These are phyloP conservation scores for Xylaria palmicola DNA, from an alignment of 495 filamentous ascomycete genomes.

Conservation along the genomic window DNA sequence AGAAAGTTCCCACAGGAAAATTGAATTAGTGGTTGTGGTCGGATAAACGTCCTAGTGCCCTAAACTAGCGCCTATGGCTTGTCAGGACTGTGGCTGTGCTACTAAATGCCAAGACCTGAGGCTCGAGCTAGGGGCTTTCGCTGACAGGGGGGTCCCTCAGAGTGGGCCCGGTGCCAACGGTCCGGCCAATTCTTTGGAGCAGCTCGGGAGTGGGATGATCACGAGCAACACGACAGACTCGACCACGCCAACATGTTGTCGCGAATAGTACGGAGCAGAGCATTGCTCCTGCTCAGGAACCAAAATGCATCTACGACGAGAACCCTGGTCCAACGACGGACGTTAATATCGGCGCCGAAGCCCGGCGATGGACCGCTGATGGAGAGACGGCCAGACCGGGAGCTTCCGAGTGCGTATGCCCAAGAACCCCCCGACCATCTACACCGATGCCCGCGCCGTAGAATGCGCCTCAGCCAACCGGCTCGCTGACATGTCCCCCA, in stretches of 20 bases:
- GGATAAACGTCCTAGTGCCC: constrained; percentile 4
- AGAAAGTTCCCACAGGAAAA: background rate
- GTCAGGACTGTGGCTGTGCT: background rate
- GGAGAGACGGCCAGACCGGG: constrained; percentile 76
- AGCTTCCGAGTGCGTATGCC: constrained; percentile 59
- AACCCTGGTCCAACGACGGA: constrained; percentile 31
- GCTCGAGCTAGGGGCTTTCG: background rate
- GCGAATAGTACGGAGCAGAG: constrained; percentile 36
- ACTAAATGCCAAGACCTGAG: too few relatives aligned
- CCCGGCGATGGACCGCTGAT: constrained; percentile 67
- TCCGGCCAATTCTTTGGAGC: constrained; percentile 1
- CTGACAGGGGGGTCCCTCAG: background rate
- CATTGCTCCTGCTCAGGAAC: constrained; percentile 19
- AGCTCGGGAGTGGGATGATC: constrained; percentile 14
- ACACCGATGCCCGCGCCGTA: background rate
- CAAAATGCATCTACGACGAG: constrained; percentile 11
- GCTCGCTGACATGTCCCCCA: background rate
- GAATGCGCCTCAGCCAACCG: background rate
- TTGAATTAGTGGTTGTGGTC: constrained; percentile 6
- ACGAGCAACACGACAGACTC: constrained; percentile 6
- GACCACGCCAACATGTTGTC: constrained; percentile 35
- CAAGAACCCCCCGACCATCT: background rate
- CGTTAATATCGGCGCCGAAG: constrained; percentile 46
- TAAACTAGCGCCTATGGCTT: constrained; percentile 10
- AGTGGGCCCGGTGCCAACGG: background rate